A percentile compares a stretch with the other conserved stretches of the same genome.
These are phyloP conservation scores for Kalmanozyma brasiliensis DNA, from an alignment of 1,284 basidiomycete species.

Conservation along the genomic window DNA sequence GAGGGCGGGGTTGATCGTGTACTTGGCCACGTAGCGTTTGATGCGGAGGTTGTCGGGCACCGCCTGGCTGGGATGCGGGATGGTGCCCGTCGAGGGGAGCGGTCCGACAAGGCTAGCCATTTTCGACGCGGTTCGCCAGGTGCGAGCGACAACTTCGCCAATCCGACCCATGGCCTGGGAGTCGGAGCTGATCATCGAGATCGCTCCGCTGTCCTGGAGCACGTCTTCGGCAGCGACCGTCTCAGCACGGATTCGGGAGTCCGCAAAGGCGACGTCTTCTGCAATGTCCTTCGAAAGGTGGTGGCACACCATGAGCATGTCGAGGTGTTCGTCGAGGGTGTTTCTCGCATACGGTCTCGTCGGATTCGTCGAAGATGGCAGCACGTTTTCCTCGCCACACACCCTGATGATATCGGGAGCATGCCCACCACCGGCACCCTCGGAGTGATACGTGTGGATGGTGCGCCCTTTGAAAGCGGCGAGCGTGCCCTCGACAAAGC, in stretches of 20 bases:
- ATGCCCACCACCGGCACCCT: constrained; percentile 78
- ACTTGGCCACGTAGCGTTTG: constrained; percentile 95
- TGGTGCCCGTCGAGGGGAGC: constrained; percentile 68
- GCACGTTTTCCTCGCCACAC: constrained; percentile 86
- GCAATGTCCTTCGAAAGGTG: constrained; percentile 70
- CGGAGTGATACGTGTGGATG: constrained; percentile 79
- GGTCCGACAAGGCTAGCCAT: constrained; percentile 85
- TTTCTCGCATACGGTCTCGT: constrained; percentile 91
- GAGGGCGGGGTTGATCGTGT: constrained; percentile 97
- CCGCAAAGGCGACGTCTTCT: constrained; percentile 95
- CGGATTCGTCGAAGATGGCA: constrained; percentile 98
- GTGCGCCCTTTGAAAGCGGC: constrained; percentile 88
- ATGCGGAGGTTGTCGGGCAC: constrained; percentile 90
- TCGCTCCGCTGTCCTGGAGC: constrained; percentile 91
- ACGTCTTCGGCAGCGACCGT: constrained; percentile 98
- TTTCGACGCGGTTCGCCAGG: constrained; percentile 97
- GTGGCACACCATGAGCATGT: constrained; percentile 90
- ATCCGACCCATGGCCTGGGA: constrained; percentile 96
- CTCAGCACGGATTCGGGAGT: constrained; percentile 94
- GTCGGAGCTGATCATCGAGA: constrained; percentile 93
- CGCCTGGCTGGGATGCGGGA: constrained; percentile 70
- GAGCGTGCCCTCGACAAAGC: constrained; percentile 93
- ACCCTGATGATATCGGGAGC: constrained; percentile 98
- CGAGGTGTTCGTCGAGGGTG: constrained; percentile 95
- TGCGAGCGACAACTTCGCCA: constrained; percentile 90